A percentile compares a stretch with the other conserved stretches of the same genome.
These are phyloP conservation scores for Thuja plicata DNA, from an alignment of 83 land plant genomes.

Conservation along the genomic window DNA sequence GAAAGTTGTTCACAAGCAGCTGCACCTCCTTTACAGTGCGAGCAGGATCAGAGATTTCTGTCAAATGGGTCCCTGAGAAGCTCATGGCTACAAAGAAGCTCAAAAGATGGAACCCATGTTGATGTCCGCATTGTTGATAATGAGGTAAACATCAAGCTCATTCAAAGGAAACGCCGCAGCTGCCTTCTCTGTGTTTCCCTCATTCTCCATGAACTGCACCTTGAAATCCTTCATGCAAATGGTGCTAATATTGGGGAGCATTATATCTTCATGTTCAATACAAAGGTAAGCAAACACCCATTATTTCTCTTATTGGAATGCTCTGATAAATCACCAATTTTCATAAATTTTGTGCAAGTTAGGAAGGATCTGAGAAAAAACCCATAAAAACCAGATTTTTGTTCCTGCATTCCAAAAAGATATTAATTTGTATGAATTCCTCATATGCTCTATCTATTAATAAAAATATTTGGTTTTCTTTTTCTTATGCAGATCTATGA, in stretches of 20 bases:
- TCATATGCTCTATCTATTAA: background rate
- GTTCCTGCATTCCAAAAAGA: background rate
- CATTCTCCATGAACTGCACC: slow-evolving; percentile 70
- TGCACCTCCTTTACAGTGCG: slow-evolving; percentile 8
- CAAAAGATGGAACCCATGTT: slow-evolving; percentile 64
- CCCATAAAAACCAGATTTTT: too few relatives aligned
- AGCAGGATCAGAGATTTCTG: slow-evolving; percentile 18
- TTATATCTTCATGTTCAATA: slow-evolving; percentile 76
- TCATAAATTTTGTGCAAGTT: too few relatives aligned
- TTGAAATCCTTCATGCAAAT: slow-evolving; percentile 72
- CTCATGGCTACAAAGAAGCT: slow-evolving; percentile 82
- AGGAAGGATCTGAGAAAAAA: too few relatives aligned
- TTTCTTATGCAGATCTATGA: slow-evolving; percentile 49
- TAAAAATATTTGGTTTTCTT: background rate
- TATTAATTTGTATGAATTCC: too few relatives aligned
- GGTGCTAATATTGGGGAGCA: slow-evolving; percentile 78
- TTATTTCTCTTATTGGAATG: too few relatives aligned
- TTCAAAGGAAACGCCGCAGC: slow-evolving; percentile 55
- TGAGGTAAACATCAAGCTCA: slow-evolving; percentile 80
- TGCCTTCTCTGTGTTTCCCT: slow-evolving; percentile 50
- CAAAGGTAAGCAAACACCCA: slow-evolving; percentile 48
- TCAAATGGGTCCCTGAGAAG: slow-evolving; percentile 47
- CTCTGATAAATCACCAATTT: too few relatives aligned
- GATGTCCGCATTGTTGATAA: slow-evolving; percentile 85
- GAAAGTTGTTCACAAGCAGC: slow-evolving; percentile 33